Conservation (phyloP, 208 protist genomes). For the Trypanosoma platydactyli region DNA sequence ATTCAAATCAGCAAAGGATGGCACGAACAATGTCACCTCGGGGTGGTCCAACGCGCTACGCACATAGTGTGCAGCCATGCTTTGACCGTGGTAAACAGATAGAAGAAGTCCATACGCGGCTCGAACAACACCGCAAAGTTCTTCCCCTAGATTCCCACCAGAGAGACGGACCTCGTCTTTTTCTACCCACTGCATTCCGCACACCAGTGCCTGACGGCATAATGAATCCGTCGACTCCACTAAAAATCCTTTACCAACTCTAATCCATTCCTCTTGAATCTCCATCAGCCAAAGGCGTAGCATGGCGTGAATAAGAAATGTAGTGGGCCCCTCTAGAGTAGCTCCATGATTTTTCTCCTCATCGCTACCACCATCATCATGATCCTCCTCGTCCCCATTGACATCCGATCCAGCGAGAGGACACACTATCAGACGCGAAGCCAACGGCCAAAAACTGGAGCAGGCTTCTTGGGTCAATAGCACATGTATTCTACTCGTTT, state of each 20-base stretch:
- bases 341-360: background rate
- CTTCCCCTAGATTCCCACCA: background rate
- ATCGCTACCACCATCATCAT: background rate
- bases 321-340: constrained; percentile 6
- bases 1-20: constrained; percentile 20
- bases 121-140: background rate
- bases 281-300: constrained; percentile 22
- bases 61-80: constrained; percentile 20
- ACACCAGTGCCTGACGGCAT: background rate
- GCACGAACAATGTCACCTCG: constrained; percentile 10
- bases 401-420: constrained; percentile 13
- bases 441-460: constrained; percentile 11
- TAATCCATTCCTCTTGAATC: background rate
- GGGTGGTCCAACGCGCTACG: constrained; percentile 25
- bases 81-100: constrained; percentile 15
- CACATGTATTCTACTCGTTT: background rate
- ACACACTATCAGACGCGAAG: constrained; percentile 6
- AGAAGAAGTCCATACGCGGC: constrained; percentile 22
- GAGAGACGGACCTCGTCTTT: background rate
- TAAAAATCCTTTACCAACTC: background rate
- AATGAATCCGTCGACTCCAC: background rate
- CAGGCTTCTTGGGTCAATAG: constrained; percentile 11
- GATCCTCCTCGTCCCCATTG: background rate
- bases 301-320: constrained; percentile 9
- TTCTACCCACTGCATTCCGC: constrained; percentile 16